A percentile compares a stretch with the other conserved stretches of the same genome.
Conservation (phyloP, 2,329 filamentous ascomycete species). For the Diaporthe sp. region DNA sequence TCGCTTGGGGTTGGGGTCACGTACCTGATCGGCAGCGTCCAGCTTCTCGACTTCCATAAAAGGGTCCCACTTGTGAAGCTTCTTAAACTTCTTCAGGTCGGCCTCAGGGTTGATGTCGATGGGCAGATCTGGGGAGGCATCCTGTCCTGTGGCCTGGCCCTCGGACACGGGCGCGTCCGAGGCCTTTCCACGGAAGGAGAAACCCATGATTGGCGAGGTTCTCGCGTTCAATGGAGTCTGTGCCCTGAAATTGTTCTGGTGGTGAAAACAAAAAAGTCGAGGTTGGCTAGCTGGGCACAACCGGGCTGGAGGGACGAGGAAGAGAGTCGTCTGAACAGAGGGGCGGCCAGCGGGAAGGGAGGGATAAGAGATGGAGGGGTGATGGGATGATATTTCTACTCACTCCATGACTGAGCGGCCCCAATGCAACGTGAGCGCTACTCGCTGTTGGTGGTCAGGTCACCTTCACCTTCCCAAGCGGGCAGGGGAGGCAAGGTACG, state of each 20-base stretch:
- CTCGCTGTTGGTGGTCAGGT: not conserved
- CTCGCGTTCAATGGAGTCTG: not conserved
- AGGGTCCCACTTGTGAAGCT: conserved; percentile 69
- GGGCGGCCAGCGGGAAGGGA: too few species aligned
- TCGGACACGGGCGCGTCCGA: conserved; percentile 24
- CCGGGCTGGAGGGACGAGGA: not conserved
- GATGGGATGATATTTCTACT: conserved; percentile 9
- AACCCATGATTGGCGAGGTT: conserved; percentile 27
- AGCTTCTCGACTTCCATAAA: conserved; percentile 68
- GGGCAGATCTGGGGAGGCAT: conserved; percentile 12
- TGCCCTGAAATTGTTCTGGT: not conserved
- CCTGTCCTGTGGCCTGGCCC: conserved; percentile 22
- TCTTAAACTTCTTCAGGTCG: conserved; percentile 56
- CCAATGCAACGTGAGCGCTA: conserved; percentile 2
- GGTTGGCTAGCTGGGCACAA: not conserved
- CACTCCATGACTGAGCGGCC: not conserved
- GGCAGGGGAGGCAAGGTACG: not conserved
- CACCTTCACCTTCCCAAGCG: not conserved
- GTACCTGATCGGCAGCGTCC: conserved; percentile 62
- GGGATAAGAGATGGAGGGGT: not conserved
- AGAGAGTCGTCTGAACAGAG: not conserved
- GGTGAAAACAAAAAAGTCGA: not conserved
- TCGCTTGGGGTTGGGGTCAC: conserved; percentile 50
- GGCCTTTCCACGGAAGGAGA: conserved; percentile 38
- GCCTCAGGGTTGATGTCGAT: conserved; percentile 33